Evolutionary conservation across 176 grass and related monocot genomes (phyloP), one percentile per base, ranked within the genome.

Genomic region (Miscanthus lutarioriparius): DNA sequence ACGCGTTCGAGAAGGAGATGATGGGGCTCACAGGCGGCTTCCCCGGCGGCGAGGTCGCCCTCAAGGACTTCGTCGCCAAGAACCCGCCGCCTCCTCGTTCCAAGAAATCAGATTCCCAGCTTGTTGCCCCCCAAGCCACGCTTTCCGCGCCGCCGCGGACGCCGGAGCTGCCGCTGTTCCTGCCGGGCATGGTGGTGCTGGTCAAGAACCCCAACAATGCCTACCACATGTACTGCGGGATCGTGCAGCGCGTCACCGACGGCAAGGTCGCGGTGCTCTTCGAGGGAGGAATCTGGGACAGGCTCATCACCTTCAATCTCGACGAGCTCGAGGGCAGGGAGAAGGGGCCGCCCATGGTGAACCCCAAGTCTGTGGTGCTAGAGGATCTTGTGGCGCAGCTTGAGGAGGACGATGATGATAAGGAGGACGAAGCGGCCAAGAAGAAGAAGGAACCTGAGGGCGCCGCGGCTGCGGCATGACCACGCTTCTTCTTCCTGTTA

Each of bases 281-380:
- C 77, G 95, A 97, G 87, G 95, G 95, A 5, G 95, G 95, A 2
- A 92, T 91, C 53, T 97, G 92, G 95, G 95, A 97, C 61, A 83
- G 88, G 64, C 94, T 97, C 56, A 82, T 97, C 84, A 97, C 91
- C 47, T 97, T 97, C 85, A 59, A 70, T 16, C 89, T 97, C 2
- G 83, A 80, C 35, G 95, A 97, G 90, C 90, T 97, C 65, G 95
- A 92, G 75, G 83, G 92, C 39, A 80, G 95, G 77, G 95, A 97
- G 54, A 92, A 91, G 78, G 95, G 95, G 25, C 95, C 92, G 62
- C 95, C 95, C 37, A 97, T 97, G 95, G 92, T 82, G 4, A 97
- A 97, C 70, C 95, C 95, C n/a, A 95, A 92, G 78, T 95, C 93
- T 19, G 88, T 87, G 27, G 72, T 97, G 32, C 86, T 97, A 0